phyloP scores from a whole-genome alignment of 371 early-diverging fungal genomes.

The Sporodiniella umbellata region DNA sequence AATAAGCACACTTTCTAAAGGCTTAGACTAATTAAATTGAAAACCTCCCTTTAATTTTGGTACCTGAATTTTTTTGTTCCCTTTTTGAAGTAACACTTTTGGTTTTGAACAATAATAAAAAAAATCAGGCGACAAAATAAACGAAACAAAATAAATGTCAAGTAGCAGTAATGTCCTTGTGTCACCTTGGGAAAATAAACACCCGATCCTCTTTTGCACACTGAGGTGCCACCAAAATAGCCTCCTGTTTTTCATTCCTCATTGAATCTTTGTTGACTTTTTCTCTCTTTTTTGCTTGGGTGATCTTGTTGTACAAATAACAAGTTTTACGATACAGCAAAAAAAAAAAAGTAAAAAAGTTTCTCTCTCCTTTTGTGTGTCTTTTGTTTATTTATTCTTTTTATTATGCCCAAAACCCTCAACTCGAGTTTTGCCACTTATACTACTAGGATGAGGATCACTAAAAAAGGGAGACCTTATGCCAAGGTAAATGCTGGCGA shows the following conservation, averaged over 20 bases:
- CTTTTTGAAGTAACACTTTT: too few relatives aligned
- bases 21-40: too few relatives aligned
- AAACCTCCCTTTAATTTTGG: too few relatives aligned
- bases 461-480: constrained; percentile 27
- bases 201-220: too few relatives aligned
- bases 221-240: too few relatives aligned
- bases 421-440: constrained; percentile 18
- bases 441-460: constrained; percentile 26
- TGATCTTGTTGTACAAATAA: neutral
- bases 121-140: too few relatives aligned
- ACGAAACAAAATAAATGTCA: too few relatives aligned
- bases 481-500: constrained; percentile 16
- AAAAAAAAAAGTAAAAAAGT: neutral
- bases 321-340: neutral
- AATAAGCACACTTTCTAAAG: neutral
- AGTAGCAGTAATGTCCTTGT: too few relatives aligned
- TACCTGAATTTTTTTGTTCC: too few relatives aligned
- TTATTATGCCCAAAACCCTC: constrained; percentile 13
- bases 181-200: too few relatives aligned
- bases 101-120: too few relatives aligned
- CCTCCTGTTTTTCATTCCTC: neutral
- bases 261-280: neutral
- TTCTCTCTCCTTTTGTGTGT: neutral
- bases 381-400: neutral
- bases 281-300: neutral